phyloP scores from a whole-genome alignment of 345 rosid genomes.

The Cardamine chenopodiifolia region DNA sequence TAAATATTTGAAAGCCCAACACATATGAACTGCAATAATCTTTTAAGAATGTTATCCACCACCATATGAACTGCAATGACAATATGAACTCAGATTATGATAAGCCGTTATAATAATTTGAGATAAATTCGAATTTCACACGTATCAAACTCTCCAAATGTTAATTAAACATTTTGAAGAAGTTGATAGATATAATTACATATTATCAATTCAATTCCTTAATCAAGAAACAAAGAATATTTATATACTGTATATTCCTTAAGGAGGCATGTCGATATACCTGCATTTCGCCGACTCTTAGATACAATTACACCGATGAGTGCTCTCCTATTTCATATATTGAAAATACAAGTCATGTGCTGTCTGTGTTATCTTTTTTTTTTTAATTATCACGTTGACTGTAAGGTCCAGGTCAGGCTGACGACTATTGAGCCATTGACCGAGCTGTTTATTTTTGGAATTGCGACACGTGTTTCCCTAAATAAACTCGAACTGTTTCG shows the following conservation, averaged over 20 bases:
- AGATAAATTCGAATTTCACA: not conserved
- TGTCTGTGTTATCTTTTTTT: not conserved
- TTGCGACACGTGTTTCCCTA: not conserved
- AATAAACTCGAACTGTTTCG: not conserved
- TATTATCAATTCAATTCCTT: slow-evolving; percentile 11
- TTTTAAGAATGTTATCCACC: too few relatives aligned
- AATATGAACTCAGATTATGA: not conserved
- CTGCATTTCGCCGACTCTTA: slow-evolving; percentile 9
- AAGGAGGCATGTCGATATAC: slow-evolving; percentile 35
- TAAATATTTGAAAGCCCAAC: not conserved
- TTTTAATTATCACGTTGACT: not conserved
- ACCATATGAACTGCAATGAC: slow-evolving; percentile 16
- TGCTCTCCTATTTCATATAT: too few relatives aligned
- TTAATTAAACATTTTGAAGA: not conserved
- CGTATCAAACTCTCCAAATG: slow-evolving; percentile 14
- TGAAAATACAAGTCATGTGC: not conserved
- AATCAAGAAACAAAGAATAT: slow-evolving; percentile 13
- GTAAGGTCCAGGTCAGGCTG: slow-evolving; percentile 7
- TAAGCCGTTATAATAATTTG: slow-evolving; percentile 1
- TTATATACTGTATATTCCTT: not conserved
- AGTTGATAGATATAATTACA: not conserved
- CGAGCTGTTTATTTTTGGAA: not conserved
- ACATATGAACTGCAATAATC: too few relatives aligned
- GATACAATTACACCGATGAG: slow-evolving; percentile 7
- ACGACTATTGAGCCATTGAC: not conserved